These are phyloP conservation scores for Debaryomyces sp. DNA, from an alignment of 1,139 yeast genomes.

Conservation along the genomic window DNA sequence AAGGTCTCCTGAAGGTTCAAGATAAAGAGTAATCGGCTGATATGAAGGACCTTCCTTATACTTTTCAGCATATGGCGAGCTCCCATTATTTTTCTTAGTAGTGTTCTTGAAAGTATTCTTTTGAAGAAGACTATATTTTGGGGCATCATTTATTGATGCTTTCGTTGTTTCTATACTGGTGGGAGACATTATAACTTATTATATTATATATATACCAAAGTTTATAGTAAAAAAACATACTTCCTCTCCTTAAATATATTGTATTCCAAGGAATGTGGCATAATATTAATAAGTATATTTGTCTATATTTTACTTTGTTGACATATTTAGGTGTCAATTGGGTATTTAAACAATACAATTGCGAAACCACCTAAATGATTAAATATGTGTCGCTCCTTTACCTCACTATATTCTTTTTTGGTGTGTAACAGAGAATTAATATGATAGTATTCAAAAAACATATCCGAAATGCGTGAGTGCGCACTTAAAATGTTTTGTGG, in stretches of 20 bases:
- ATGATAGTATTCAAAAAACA: too few relatives aligned
- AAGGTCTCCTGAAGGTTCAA: slow-evolving; percentile 9
- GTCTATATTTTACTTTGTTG: background rate
- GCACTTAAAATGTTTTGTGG: background rate
- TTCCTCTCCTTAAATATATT: background rate
- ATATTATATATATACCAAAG: background rate
- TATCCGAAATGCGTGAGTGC: background rate
- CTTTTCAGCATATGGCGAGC: background rate
- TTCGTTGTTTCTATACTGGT: background rate
- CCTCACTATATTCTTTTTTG: too few relatives aligned
- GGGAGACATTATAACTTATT: background rate
- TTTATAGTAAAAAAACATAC: too few relatives aligned
- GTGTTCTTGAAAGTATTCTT: background rate
- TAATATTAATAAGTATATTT: background rate
- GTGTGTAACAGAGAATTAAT: too few relatives aligned
- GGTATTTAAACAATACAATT: background rate
- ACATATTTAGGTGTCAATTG: background rate
- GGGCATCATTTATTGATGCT: background rate
- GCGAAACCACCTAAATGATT: background rate
- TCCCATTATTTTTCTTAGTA: background rate
- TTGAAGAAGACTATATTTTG: background rate
- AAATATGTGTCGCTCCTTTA: background rate
- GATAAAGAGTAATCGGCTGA: slow-evolving; percentile 1
- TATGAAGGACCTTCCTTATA: background rate
- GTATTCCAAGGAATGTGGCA: background rate